phyloP scores from a whole-genome alignment of 2,329 filamentous ascomycete species.

The Orbilia quercus region DNA sequence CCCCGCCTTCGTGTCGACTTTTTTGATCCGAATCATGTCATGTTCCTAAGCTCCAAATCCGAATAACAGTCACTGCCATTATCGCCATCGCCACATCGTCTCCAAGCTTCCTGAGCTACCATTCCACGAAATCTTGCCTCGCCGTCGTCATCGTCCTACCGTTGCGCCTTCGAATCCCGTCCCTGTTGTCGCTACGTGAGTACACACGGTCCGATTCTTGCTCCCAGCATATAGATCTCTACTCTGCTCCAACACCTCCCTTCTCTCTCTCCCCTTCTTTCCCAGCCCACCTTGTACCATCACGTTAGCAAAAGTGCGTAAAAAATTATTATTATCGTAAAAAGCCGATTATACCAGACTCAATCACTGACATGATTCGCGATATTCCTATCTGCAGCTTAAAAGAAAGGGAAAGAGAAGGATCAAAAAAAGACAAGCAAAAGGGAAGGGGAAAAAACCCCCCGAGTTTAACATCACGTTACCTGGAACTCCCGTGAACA shows the following conservation, averaged over 20 bases:
- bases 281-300: not conserved
- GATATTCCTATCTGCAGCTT: slow-evolving; percentile 41
- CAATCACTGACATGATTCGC: slow-evolving; percentile 11
- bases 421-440: slow-evolving; percentile 41
- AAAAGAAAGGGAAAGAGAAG: slow-evolving; percentile 34
- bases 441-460: slow-evolving; percentile 9
- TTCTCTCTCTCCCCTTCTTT: not conserved
- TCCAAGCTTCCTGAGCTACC: not conserved
- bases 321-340: not conserved
- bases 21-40: not conserved
- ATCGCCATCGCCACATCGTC: not conserved
- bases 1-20: not conserved
- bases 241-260: not conserved
- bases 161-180: not conserved
- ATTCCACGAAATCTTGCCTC: not conserved
- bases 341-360: not conserved
- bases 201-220: too few species aligned
- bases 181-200: slow-evolving; percentile 13
- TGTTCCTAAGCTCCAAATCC: slow-evolving; percentile 3
- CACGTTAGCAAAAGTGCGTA: not conserved
- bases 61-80: not conserved
- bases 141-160: not conserved
- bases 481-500: slow-evolving; percentile 9
- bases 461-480: slow-evolving; percentile 52
- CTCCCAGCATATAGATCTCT: not conserved